Evolutionary conservation across 768 basidiomycete species (phyloP).

Genomic region (Tricholoma furcatifolium): DNA sequence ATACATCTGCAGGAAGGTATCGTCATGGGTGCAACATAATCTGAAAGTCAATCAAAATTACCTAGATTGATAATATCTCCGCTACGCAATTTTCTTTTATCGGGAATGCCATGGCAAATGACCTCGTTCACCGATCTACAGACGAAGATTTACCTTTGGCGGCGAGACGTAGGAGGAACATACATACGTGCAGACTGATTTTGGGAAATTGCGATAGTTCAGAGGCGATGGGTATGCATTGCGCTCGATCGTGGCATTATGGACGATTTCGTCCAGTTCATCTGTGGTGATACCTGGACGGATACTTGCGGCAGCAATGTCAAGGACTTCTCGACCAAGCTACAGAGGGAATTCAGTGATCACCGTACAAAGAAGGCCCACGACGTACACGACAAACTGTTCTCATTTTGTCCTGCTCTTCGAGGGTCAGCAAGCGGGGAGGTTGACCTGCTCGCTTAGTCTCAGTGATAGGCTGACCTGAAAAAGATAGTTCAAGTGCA

Average conservation of each 20-base stretch:
- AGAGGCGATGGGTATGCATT: conserved; percentile 93
- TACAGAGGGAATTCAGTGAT: conserved; percentile 28
- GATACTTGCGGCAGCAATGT: conserved; percentile 83
- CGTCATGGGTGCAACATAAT: background rate
- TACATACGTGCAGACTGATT: conserved; percentile 93
- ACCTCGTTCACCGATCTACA: conserved; percentile 87
- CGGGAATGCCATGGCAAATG: conserved; percentile 97
- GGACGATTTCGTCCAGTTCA: conserved; percentile 91
- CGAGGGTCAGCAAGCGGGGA: conserved; percentile 60
- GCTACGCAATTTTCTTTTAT: conserved; percentile 77
- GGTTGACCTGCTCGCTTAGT: conserved; percentile 54
- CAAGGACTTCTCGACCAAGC: conserved; percentile 92
- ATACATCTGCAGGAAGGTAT: conserved; percentile 53
- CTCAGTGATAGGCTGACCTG: conserved; percentile 65
- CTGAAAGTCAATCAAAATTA: conserved; percentile 25
- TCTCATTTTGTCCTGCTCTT: conserved; percentile 90
- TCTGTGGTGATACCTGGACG: conserved; percentile 95
- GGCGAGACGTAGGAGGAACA: background rate
- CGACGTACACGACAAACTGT: conserved; percentile 75
- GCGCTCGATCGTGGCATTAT: conserved; percentile 86
- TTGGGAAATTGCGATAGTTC: conserved; percentile 89
- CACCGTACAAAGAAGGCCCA: background rate
- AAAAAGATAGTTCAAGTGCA: conserved; percentile 12
- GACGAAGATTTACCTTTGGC: background rate
- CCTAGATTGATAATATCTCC: conserved; percentile 98